Evolutionary conservation across 345 rosid species (phyloP), one percentile per base, ranked within the genome.

Genomic region (Mercurialis annua): DNA sequence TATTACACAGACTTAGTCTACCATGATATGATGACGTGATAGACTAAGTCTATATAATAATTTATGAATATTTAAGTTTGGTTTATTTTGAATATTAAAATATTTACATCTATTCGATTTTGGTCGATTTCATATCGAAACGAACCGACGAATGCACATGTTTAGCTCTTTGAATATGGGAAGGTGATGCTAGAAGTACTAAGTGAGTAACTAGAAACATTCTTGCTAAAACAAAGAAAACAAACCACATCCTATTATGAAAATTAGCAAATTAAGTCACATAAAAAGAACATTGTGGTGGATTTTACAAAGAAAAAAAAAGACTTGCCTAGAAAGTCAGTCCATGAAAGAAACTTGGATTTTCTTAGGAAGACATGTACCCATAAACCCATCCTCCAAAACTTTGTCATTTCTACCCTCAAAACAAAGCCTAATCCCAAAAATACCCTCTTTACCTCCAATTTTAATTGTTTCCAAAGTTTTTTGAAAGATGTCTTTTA

Each of bases 401-500:
- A 61, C 65, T 24, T 57, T 71, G 17, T 69, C 77, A 48, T 34
- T 73, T 65, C 49, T 72, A 40, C 79, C 77, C 57, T 77, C 84
- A 65, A 27, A 69, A 78, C 84, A 70, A 34, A 87, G 77, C 76
- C 75, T 81, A 78, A 87, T 64, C 42, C 10, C 65, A 73, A n/a
- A n/a, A n/a, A 70, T 70, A 74, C 77, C 81, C 61, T 48, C 81
- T 55, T 76, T 75, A 64, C 84, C 85, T 44, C 83, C 80, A 64
- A 44, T 65, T 77, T 71, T 78, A 62, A 78, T 73, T 43, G 64
- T 74, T 69, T 72, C 24, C 80, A 87, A 68, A 58, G 81, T 77
- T 73, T 81, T 81, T 77, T 86, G 81, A 59, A 90, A 87, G 34
- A 86, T 80, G 68, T 82, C 88, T 80, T 81, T 81, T 47, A 87